phyloP scores from a whole-genome alignment of 257 asterid species.

The Solanum medicagineum region DNA sequence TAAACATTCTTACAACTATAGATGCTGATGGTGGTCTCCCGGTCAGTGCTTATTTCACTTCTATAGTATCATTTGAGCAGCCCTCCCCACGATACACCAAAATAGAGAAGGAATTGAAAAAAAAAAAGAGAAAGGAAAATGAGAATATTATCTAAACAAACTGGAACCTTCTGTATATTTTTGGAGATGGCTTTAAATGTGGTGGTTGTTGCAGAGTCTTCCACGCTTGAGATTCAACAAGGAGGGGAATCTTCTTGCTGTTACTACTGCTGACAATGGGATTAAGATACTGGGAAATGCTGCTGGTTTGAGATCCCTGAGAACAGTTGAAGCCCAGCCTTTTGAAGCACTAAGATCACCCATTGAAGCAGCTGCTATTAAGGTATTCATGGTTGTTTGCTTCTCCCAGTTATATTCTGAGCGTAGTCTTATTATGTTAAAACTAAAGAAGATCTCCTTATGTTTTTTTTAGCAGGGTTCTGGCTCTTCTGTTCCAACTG shows the following conservation, averaged over 20 bases:
- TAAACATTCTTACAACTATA: slow-evolving; percentile 40
- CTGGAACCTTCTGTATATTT: background rate
- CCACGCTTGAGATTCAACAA: slow-evolving; percentile 90
- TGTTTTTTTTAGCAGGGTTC: slow-evolving; percentile 48
- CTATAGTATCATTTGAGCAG: background rate
- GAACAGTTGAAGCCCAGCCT: slow-evolving; percentile 59
- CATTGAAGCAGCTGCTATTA: slow-evolving; percentile 64
- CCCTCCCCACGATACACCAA: background rate
- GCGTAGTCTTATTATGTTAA: background rate
- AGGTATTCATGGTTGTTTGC: slow-evolving; percentile 32
- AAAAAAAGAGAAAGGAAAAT: background rate
- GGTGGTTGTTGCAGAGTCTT: slow-evolving; percentile 40
- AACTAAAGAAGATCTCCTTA: background rate
- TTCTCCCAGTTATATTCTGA: background rate
- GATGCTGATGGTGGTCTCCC: slow-evolving; percentile 96
- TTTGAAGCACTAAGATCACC: slow-evolving; percentile 78
- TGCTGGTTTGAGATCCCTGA: slow-evolving; percentile 68
- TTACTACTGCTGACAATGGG: slow-evolving; percentile 83
- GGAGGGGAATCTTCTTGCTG: slow-evolving; percentile 96
- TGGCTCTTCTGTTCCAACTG: slow-evolving; percentile 64
- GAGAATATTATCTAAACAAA: background rate
- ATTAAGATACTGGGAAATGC: slow-evolving; percentile 81
- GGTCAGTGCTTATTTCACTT: slow-evolving; percentile 31
- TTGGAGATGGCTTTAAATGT: background rate
- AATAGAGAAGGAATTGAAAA: background rate